A percentile compares a stretch with the other conserved stretches of the same genome.
These are phyloP conservation scores for Aspergillus vadensis DNA, from an alignment of 2,329 filamentous ascomycete genomes.

Conservation along the genomic window DNA sequence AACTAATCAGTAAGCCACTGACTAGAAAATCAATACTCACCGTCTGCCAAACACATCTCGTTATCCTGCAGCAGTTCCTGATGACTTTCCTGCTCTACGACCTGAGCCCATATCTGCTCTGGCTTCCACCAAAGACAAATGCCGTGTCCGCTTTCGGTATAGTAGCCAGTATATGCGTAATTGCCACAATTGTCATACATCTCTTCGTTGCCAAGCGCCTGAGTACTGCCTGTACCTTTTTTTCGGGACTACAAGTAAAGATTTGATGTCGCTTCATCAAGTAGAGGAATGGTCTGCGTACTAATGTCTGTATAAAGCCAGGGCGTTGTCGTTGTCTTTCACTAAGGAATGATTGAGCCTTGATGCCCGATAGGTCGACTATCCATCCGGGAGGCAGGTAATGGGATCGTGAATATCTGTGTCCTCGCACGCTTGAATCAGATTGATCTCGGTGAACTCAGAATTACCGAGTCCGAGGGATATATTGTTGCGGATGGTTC, in stretches of 20 bases:
- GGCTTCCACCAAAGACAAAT: no score
- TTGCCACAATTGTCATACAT: no score
- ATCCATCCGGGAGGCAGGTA: conserved; percentile 41
- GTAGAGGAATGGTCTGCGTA: conserved; percentile 35
- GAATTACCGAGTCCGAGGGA: conserved; percentile 54
- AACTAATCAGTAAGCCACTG: neutral
- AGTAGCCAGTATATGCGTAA: no score
- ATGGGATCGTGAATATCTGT: conserved; percentile 44
- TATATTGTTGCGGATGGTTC: conserved; percentile 69
- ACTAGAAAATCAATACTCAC: neutral
- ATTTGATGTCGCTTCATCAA: no score
- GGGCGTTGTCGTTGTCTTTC: conserved; percentile 61
- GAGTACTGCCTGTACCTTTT: no score
- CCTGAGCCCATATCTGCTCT: conserved; percentile 30
- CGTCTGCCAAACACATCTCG: neutral
- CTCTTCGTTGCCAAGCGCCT: no score
- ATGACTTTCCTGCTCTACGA: conserved; percentile 64
- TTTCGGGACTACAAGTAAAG: no score
- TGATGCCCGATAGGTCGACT: conserved; percentile 52
- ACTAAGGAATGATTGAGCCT: conserved; percentile 52
- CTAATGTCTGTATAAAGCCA: conserved; percentile 57
- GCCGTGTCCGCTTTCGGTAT: no score
- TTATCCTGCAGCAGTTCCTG: conserved; percentile 54
- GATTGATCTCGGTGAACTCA: conserved; percentile 29
- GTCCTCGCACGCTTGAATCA: conserved; percentile 36